Evolutionary conservation across 2,329 filamentous ascomycete genomes (phyloP), one percentile per base, ranked within the genome.

Genomic region (Penicillium corylophilum): DNA sequence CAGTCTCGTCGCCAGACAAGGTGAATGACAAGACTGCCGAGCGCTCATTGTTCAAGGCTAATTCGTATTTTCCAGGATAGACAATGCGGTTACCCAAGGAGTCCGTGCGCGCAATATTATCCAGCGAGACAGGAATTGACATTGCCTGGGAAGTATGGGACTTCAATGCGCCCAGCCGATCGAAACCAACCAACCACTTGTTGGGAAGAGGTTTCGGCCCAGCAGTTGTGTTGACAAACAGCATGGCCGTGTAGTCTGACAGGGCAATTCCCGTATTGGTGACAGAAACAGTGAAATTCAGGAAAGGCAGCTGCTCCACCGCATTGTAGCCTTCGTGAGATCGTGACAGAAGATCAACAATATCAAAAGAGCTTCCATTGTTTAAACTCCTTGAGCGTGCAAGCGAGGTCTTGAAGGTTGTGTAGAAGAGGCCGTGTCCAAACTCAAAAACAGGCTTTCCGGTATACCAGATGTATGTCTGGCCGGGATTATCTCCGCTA

Each of bases 381-480:
- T 12, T 42, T 2, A 43, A 8, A 1, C 12, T 23, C 9, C 26
- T 43, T 1, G 46, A 42, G 4, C 23, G 12, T 5, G 28, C 18
- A 5, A 49, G 52, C 7, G 54, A 64, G 7, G 53, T 53, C 15
- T 60, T 56, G 59, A 77, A 77, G 4, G 63, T 72, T 0, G 75
- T 75, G 52, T 77, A 77, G 63, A 75, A 74, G 4, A 76, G 51
- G 2, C 74, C 75, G 43, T 74, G 70, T 3, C 75, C 75, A 46
- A 77, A 77, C 10, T 70, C 68, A 16, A 71, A 70, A 5, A 76
- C 73, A 0, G 74, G 63, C 9, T 62, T 61, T 4, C 69, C 68
- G 0, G 65, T 70, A 53, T 75, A 76, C 74, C 74, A 77, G 51
- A 72, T 72, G 50, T 77, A 77, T 0, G 75, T 77, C 22, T 74